These are phyloP conservation scores for Chloris gayana DNA, from an alignment of 176 grass and related monocot species.

Conservation along the genomic window DNA sequence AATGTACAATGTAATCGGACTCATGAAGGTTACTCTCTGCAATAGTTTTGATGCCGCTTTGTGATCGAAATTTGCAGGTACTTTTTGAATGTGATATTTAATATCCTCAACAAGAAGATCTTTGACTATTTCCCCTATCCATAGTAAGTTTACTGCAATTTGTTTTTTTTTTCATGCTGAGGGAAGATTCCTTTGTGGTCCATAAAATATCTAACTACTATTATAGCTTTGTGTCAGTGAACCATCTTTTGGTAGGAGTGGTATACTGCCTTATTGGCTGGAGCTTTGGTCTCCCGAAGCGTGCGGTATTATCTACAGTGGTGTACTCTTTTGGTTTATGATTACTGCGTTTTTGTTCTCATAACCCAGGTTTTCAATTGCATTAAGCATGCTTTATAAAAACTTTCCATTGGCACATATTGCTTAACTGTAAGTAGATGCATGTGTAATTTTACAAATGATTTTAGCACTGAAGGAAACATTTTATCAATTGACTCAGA, in stretches of 20 bases:
- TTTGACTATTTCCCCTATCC: conserved; percentile 97
- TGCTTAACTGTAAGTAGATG: neutral
- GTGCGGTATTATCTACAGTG: conserved; percentile 51
- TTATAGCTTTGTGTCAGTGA: conserved; percentile 85
- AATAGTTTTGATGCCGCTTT: conserved; percentile 8
- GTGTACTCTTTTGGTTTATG: neutral
- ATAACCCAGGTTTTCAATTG: conserved; percentile 1
- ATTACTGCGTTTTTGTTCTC: neutral
- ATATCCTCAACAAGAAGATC: conserved; percentile 99
- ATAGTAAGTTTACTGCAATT: conserved; percentile 57
- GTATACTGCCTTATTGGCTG: conserved; percentile 89
- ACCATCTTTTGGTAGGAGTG: conserved; percentile 76
- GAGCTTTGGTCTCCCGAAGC: conserved; percentile 75
- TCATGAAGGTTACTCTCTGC: conserved; percentile 1
- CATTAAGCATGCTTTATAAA: neutral
- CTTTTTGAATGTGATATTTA: conserved; percentile 97
- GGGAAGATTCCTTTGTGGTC: neutral
- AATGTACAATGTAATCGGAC: neutral
- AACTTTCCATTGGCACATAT: neutral
- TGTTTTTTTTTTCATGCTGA: conserved; percentile 1
- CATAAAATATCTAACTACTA: conserved; percentile 9
- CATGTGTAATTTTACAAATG: neutral
- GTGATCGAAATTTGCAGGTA: conserved; percentile 62
- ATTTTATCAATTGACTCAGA: neutral
- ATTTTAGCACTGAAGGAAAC: neutral